phyloP scores from a whole-genome alignment of 257 asterid genomes.

The Fraxinus quadrangulata region DNA sequence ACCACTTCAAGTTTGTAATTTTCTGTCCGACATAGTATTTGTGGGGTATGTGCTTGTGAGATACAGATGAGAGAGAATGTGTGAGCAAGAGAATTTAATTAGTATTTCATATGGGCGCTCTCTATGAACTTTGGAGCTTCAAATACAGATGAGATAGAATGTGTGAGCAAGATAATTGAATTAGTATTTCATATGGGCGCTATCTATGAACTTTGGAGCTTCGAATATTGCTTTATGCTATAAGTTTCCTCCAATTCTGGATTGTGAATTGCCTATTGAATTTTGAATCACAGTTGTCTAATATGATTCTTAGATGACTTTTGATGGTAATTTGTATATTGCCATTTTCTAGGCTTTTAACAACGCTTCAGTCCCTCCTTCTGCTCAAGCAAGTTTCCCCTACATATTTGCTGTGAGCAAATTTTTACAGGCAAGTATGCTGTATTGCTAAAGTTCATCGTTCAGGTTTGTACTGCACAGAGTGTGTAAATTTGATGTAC shows the following conservation, averaged over 20 bases:
- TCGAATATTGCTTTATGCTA: not conserved
- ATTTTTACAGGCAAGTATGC: constrained; percentile 80
- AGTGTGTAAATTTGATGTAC: not conserved
- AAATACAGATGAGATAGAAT: not conserved
- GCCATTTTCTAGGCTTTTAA: constrained; percentile 58
- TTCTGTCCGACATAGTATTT: not conserved
- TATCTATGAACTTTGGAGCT: not conserved
- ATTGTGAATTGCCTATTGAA: not conserved
- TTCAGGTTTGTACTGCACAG: constrained; percentile 17
- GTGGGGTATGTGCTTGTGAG: not conserved
- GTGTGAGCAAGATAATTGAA: not conserved
- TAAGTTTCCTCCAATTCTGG: not conserved
- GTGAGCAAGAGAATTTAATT: not conserved
- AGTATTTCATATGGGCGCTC: not conserved
- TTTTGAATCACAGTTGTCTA: constrained; percentile 6
- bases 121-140: not conserved
- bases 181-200: not conserved
- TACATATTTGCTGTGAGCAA: constrained; percentile 89
- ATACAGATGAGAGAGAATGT: not conserved
- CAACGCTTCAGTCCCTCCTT: constrained; percentile 88
- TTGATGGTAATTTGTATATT: constrained; percentile 16
- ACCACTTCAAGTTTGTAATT: not conserved
- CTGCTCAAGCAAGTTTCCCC: constrained; percentile 88
- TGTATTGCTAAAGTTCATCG: constrained; percentile 4
- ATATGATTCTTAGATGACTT: constrained; percentile 7